Conservation (phyloP, 2,329 filamentous ascomycete species). For the Setomelanomma holmii region DNA sequence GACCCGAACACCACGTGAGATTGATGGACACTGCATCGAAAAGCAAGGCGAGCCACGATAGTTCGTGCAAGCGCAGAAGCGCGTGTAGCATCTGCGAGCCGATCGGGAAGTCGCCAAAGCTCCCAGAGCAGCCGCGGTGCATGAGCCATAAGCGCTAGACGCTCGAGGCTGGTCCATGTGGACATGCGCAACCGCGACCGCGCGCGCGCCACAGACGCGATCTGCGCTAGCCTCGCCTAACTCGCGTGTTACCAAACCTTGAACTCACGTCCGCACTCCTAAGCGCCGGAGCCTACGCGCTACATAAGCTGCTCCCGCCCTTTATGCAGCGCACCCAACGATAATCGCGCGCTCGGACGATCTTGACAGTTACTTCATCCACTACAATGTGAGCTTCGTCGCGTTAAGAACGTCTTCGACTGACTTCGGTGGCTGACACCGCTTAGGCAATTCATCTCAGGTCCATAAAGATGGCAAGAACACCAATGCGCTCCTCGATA, state of each 20-base stretch:
- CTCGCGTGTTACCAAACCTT: slow-evolving; percentile 19
- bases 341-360: no score
- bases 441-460: no score
- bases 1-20: slow-evolving; percentile 7
- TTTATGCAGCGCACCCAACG: neutral
- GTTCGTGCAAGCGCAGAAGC: slow-evolving; percentile 15
- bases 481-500: no score
- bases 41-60: neutral
- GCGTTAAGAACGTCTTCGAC: no score
- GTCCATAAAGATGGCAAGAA: no score
- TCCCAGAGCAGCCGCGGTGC: slow-evolving; percentile 15
- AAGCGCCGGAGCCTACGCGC: neutral
- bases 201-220: slow-evolving; percentile 17
- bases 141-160: slow-evolving; percentile 13
- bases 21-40: neutral
- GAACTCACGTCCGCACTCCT: slow-evolving; percentile 20
- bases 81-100: slow-evolving; percentile 9
- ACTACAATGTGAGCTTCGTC: no score
- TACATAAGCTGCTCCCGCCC: neutral
- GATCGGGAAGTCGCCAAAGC: slow-evolving; percentile 13
- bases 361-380: no score
- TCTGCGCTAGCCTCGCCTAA: slow-evolving; percentile 17
- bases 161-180: slow-evolving; percentile 17
- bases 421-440: no score
- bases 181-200: slow-evolving; percentile 12